These are phyloP conservation scores for Pugionium dolabratum DNA, from an alignment of 345 rosid species.

Conservation along the genomic window DNA sequence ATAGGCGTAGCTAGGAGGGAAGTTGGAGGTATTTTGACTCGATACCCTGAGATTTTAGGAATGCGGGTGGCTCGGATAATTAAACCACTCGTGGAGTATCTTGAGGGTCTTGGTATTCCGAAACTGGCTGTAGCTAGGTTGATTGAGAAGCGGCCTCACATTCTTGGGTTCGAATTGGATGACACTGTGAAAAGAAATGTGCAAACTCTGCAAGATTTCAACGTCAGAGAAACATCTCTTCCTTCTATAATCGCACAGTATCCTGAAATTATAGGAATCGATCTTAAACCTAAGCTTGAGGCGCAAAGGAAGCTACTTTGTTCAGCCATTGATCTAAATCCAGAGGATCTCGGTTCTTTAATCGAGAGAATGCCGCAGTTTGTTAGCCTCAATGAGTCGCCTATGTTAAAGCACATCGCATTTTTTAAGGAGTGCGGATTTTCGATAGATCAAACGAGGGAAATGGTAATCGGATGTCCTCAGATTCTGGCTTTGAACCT, in stretches of 20 bases:
- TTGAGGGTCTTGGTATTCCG: conserved; percentile 71
- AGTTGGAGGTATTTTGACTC: conserved; percentile 74
- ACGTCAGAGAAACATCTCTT: conserved; percentile 57
- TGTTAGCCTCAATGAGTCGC: conserved; percentile 58
- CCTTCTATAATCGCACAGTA: conserved; percentile 83
- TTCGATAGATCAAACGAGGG: conserved; percentile 55
- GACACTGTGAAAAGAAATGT: conserved; percentile 68
- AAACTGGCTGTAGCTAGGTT: conserved; percentile 82
- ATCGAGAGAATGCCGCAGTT: conserved; percentile 89
- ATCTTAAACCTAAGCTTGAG: conserved; percentile 64
- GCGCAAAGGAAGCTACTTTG: conserved; percentile 57
- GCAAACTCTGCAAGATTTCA: conserved; percentile 55
- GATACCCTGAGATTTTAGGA: conserved; percentile 82
- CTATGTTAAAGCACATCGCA: conserved; percentile 66
- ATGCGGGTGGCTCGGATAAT: conserved; percentile 86
- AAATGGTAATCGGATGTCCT: conserved; percentile 82
- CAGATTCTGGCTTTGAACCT: conserved; percentile 82
- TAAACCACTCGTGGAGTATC: conserved; percentile 87
- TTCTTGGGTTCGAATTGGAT: conserved; percentile 71
- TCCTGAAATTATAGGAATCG: conserved; percentile 80
- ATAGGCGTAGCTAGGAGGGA: conserved; percentile 91
- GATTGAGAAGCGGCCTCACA: conserved; percentile 79
- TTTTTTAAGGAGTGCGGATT: conserved; percentile 74
- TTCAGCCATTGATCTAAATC: conserved; percentile 51
- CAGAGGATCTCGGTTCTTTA: conserved; percentile 62